Percentiles rank a stretch among this genome's conserved stretches.
Conservation (phyloP, 129 eudicot genomes). For the Pulicaria dysenterica region DNA sequence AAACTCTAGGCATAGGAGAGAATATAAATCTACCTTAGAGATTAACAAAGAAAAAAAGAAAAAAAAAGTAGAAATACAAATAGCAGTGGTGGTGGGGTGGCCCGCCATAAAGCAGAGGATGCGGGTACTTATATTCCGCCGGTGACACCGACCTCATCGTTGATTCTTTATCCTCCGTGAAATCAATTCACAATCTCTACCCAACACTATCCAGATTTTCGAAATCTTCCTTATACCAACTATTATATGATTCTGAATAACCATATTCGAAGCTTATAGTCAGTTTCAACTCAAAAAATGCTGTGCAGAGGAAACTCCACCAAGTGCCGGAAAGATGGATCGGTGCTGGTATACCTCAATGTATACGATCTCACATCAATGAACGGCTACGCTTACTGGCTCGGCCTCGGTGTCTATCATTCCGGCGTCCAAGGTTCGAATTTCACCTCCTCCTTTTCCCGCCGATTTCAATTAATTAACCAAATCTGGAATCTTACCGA, state of each 20-base stretch:
- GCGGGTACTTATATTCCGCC: conserved; percentile 45
- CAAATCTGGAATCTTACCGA: background rate
- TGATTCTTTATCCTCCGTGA: background rate
- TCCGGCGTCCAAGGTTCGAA: conserved; percentile 84
- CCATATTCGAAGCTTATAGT: background rate
- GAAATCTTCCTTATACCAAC: background rate
- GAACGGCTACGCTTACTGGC: conserved; percentile 90
- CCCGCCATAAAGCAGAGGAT: conserved; percentile 50
- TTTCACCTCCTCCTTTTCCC: background rate
- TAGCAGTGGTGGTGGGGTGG: conserved; percentile 17
- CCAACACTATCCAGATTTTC: conserved; percentile 12
- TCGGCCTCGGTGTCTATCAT: conserved; percentile 88
- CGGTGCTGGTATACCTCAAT: conserved; percentile 69
- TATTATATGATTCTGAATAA: background rate
- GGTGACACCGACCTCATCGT: conserved; percentile 28
- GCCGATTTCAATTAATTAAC: background rate
- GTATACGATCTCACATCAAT: conserved; percentile 83
- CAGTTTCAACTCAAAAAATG: conserved; percentile 42
- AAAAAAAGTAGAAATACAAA: background rate
- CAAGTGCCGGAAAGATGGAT: conserved; percentile 51
- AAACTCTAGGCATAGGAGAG: too few relatives aligned
- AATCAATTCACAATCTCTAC: conserved; percentile 1
- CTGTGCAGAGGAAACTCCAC: conserved; percentile 60
- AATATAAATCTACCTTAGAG: too few relatives aligned
- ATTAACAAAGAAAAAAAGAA: background rate